Percentiles rank a stretch among this genome's conserved stretches.
Conservation (phyloP, 352 stramenopile genomes). For the Blastocystis sp. region DNA sequence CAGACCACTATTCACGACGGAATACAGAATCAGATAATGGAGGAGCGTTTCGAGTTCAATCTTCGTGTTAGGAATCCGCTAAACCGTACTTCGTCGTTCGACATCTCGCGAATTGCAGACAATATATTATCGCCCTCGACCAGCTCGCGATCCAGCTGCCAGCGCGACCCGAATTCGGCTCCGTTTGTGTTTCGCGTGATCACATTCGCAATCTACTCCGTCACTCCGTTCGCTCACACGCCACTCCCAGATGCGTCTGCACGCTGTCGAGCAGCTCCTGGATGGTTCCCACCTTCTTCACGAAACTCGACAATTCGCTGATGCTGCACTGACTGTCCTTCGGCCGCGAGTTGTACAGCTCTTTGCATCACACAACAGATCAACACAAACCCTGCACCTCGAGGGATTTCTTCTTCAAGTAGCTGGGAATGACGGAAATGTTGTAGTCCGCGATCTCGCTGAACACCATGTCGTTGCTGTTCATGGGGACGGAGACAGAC, state of each 20-base stretch:
- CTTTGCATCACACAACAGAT: not conserved
- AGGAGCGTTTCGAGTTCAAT: slow-evolving; percentile 7
- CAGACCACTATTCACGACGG: slow-evolving; percentile 38
- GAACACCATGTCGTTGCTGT: slow-evolving; percentile 61
- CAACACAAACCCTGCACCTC: slow-evolving; percentile 21
- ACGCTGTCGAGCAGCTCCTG: slow-evolving; percentile 42
- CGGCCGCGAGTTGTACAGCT: slow-evolving; percentile 36
- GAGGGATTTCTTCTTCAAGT: slow-evolving; percentile 46
- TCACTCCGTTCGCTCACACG: not conserved
- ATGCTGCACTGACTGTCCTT: slow-evolving; percentile 11
- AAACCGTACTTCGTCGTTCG: slow-evolving; percentile 27
- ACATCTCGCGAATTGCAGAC: slow-evolving; percentile 13
- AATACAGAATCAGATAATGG: slow-evolving; percentile 61
- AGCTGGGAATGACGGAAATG: slow-evolving; percentile 58
- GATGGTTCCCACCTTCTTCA: slow-evolving; percentile 54
- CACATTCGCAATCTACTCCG: slow-evolving; percentile 10
- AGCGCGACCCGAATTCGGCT: slow-evolving; percentile 10
- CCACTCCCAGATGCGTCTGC: slow-evolving; percentile 44
- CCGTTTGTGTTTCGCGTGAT: slow-evolving; percentile 30
- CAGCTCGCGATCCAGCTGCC: slow-evolving; percentile 49
- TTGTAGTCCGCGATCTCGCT: slow-evolving; percentile 43
- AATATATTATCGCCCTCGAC: slow-evolving; percentile 33
- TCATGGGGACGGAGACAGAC: slow-evolving; percentile 21
- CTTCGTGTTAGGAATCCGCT: not conserved
- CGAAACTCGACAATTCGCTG: slow-evolving; percentile 39